These are phyloP conservation scores for Plantago lanceolata DNA, from an alignment of 305 asterid genomes.

Conservation along the genomic window DNA sequence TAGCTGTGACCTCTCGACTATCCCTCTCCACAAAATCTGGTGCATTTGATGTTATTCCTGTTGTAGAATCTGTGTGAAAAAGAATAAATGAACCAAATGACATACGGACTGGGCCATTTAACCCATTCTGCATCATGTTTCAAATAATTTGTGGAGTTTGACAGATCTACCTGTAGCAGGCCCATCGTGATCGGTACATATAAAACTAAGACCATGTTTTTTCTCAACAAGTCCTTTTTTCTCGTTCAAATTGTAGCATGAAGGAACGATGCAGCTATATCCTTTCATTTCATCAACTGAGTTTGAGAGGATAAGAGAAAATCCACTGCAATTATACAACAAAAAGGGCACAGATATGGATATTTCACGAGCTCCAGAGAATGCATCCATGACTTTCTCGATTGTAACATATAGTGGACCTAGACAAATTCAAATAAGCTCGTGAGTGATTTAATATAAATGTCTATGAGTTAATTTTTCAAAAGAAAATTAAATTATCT, in stretches of 20 bases:
- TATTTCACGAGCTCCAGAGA: constrained; percentile 95
- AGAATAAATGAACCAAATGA: constrained; percentile 29
- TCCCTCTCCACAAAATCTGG: constrained; percentile 40
- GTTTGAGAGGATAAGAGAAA: constrained; percentile 66
- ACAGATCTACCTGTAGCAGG: constrained; percentile 37
- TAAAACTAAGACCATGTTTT: constrained; percentile 73
- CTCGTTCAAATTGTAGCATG: constrained; percentile 73
- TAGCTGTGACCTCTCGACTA: constrained; percentile 47
- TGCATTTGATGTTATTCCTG: constrained; percentile 38
- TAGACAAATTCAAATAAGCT: constrained; percentile 32
- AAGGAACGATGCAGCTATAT: constrained; percentile 58
- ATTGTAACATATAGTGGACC: constrained; percentile 70
- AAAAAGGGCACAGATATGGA: constrained; percentile 73
- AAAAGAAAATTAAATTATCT: constrained; percentile 13
- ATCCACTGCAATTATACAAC: constrained; percentile 87
- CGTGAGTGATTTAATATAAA: constrained; percentile 8
- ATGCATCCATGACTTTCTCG: constrained; percentile 93
- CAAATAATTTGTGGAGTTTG: constrained; percentile 28
- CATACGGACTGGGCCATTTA: constrained; percentile 21
- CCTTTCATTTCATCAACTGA: constrained; percentile 58
- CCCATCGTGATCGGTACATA: constrained; percentile 48
- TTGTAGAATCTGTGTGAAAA: constrained; percentile 36
- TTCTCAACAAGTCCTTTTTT: constrained; percentile 40
- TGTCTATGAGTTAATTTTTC: constrained; percentile 21
- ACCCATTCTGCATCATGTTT: constrained; percentile 15